Conservation (phyloP, 192 early-diverging fungal genomes). For the Funneliformis mosseae region DNA sequence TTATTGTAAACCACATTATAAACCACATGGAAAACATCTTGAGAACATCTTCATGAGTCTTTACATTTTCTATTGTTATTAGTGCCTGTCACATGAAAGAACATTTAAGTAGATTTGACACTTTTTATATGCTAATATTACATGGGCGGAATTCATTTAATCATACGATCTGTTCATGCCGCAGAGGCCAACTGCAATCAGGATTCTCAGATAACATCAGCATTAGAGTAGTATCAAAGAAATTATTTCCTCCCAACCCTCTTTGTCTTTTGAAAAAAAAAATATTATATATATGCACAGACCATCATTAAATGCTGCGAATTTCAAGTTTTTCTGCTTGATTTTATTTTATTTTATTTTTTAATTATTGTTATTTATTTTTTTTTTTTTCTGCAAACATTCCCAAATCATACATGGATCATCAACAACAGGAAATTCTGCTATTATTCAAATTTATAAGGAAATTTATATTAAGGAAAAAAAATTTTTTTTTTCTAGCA, state of each 20-base stretch:
- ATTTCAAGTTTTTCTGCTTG: background rate
- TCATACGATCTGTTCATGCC: background rate
- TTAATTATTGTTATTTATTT: too few species aligned
- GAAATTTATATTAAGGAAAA: too few species aligned
- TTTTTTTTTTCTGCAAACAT: background rate
- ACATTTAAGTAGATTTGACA: background rate
- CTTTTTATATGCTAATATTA: background rate
- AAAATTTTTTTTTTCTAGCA: too few species aligned
- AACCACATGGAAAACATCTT: background rate
- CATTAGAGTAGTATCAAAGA: background rate
- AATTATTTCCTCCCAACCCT: background rate
- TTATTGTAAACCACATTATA: background rate
- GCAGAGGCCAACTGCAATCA: background rate
- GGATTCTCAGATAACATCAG: background rate
- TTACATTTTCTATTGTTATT: background rate
- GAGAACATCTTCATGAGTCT: background rate
- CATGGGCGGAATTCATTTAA: background rate
- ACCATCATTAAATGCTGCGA: background rate
- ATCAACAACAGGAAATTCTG: too few species aligned
- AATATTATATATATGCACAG: background rate
- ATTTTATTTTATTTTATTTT: too few species aligned
- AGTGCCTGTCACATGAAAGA: background rate
- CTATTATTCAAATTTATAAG: too few species aligned
- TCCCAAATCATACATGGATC: too few species aligned
- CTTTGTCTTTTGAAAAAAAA: background rate